Evolutionary conservation across 2,329 filamentous ascomycete species (phyloP), one percentile per base, ranked within the genome.

Genomic region (Ophiosphaerella narmari): DNA sequence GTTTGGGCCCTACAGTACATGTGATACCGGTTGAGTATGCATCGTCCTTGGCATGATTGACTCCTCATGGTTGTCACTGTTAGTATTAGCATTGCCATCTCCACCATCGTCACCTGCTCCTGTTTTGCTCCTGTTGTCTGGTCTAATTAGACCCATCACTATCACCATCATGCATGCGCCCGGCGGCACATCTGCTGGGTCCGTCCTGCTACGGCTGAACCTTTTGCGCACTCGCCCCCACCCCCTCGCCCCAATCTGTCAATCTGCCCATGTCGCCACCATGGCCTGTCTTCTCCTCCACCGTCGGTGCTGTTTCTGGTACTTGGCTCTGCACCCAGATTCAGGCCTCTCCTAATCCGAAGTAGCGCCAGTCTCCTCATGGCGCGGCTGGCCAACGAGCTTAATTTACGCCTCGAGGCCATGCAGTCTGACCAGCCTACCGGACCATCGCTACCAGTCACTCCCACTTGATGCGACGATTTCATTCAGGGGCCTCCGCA

Each of bases 321-420:
- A 40, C 55, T 57, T 57, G 55, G 54, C 55, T 53, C 46, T 38
- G 16, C 21, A 16, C 14, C 32, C 42, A 39, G 48, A 55, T 58
- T 58, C 53, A 42, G 46, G 50, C 48, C 36, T 42, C 41, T 36
- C 45, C 45, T 32, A 49, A 52, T 46, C 35, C 33, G 49, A 59
- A 39, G 50, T 55, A 49, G 62, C 54, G 53, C 36, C n/a, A 58
- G 62, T 65, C 62, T 49, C 49, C 59, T 39, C 42, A 53, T 54
- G 57, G 52, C 53, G 50, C 60, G 52, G 52, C 43, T 50, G 51
- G 54, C 60, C 59, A 58, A 55, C 59, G 53, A 60, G 58, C 58
- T 50, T 46, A 57, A 50, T 55, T 57, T 46, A 48, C 38, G 43
- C 43, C 44, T 40, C 39, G 44, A 12, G 54, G 41, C 61, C 64